phyloP scores from a whole-genome alignment of 441 rosid species.

The Hura crepitans region DNA sequence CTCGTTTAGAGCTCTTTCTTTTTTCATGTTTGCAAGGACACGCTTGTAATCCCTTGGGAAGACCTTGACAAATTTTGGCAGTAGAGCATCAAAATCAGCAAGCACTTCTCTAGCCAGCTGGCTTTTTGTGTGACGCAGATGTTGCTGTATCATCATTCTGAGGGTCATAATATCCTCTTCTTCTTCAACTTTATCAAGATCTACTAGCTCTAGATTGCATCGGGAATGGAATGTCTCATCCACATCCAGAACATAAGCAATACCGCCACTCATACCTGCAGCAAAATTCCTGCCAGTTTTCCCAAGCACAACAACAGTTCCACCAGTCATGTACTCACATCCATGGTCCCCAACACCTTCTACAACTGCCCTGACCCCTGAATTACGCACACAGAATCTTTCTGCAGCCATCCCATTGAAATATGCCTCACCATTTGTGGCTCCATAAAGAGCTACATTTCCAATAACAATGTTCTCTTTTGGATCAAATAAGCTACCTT shows the following conservation, averaged over 20 bases:
- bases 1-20: conserved; percentile 44
- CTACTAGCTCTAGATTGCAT: conserved; percentile 89
- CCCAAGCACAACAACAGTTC: conserved; percentile 93
- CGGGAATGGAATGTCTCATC: conserved; percentile 81
- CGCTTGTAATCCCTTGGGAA: conserved; percentile 98
- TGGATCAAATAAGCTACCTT: conserved; percentile 86
- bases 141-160: conserved; percentile 98
- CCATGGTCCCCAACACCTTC: conserved; percentile 99
- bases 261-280: conserved; percentile 99
- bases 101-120: conserved; percentile 84
- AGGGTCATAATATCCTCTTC: conserved; percentile 84
- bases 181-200: conserved; percentile 94
- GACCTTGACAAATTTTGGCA: conserved; percentile 85
- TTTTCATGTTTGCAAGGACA: conserved; percentile 72
- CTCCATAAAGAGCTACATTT: conserved; percentile 97
- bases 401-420: conserved; percentile 99
- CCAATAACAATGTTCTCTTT: conserved; percentile 98
- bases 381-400: conserved; percentile 97
- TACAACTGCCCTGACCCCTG: conserved; percentile 98
- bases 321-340: conserved; percentile 99
- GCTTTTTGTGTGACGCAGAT: conserved; percentile 90
- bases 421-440: conserved; percentile 90
- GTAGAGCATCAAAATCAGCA: conserved; percentile 66
- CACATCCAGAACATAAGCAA: conserved; percentile 87
- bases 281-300: conserved; percentile 99